A percentile compares a stretch with the other conserved stretches of the same genome.
Evolutionary conservation across 495 filamentous ascomycete species (phyloP).

Genomic region (Ramalina intermedia): DNA sequence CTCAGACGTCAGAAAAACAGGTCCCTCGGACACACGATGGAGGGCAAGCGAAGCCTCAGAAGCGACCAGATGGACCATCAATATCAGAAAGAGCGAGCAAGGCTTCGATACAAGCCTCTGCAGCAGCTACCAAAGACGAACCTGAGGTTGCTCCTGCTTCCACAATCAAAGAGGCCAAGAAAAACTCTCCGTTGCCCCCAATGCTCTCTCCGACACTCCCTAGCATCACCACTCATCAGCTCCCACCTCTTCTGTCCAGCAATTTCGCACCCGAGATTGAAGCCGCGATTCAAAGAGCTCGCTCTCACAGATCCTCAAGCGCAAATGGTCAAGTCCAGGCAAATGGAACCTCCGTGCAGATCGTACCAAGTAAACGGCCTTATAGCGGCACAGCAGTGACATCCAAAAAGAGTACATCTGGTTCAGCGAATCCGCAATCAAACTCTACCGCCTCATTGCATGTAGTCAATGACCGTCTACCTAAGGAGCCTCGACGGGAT

Average conservation of each 20-base stretch:
- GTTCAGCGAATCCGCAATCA: not conserved
- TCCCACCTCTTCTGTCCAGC: constrained; percentile 29
- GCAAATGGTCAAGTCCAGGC: not conserved
- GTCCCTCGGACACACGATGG: not conserved
- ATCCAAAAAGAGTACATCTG: not conserved
- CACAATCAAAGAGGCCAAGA: not conserved
- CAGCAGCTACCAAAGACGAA: not conserved
- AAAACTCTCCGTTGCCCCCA: constrained; percentile 16
- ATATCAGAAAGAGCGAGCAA: not conserved
- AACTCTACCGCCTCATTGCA: not conserved
- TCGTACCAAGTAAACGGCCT: not conserved
- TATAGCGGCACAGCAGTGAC: not conserved
- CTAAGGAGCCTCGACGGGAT: not conserved
- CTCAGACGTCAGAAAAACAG: too few species aligned
- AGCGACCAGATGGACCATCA: not conserved
- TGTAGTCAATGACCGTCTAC: not conserved
- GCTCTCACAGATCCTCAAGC: not conserved
- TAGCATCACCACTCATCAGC: constrained; percentile 18
- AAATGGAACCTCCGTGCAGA: not conserved
- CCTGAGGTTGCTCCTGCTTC: not conserved
- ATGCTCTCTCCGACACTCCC: constrained; percentile 30
- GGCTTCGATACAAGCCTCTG: not conserved
- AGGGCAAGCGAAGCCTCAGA: not conserved
- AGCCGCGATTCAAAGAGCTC: constrained; percentile 25
- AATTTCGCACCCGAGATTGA: constrained; percentile 37